A percentile compares a stretch with the other conserved stretches of the same genome.
These are phyloP conservation scores for Pyrenochaeta sp. DNA, from an alignment of 2,329 filamentous ascomycete species.

Conservation along the genomic window DNA sequence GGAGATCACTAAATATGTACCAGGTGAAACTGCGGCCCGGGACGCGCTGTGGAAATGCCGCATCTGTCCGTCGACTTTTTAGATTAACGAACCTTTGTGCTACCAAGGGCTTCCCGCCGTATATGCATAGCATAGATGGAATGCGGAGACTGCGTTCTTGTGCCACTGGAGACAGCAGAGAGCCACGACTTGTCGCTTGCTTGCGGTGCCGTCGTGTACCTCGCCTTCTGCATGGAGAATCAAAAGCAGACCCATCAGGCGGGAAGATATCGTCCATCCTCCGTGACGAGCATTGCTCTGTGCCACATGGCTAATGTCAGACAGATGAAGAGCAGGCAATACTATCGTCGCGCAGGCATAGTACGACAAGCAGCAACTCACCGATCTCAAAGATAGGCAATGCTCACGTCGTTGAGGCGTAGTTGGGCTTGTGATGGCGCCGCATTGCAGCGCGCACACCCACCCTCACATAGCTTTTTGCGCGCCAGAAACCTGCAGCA, in stretches of 20 bases:
- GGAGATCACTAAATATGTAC: constrained; percentile 26
- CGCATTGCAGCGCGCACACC: constrained; percentile 24
- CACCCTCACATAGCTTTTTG: constrained; percentile 21
- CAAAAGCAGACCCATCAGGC: constrained; percentile 28
- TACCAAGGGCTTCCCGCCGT: constrained; percentile 24
- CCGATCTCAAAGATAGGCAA: constrained; percentile 19
- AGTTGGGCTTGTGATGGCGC: constrained; percentile 12
- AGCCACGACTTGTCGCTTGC: constrained; percentile 15
- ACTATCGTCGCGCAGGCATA: background rate
- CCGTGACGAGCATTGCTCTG: constrained; percentile 20
- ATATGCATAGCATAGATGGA: constrained; percentile 33
- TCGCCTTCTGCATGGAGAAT: constrained; percentile 28
- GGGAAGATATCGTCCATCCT: constrained; percentile 24
- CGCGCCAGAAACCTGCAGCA: constrained; percentile 29
- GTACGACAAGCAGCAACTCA: constrained; percentile 16
- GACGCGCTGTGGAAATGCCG: constrained; percentile 40
- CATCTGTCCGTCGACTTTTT: constrained; percentile 29
- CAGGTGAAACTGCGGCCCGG: constrained; percentile 44
- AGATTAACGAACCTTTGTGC: constrained; percentile 46
- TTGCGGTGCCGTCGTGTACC: constrained; percentile 27
- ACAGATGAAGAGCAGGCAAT: background rate
- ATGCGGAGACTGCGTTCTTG: constrained; percentile 24
- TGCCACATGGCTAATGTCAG: constrained; percentile 18
- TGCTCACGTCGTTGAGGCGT: constrained; percentile 12
- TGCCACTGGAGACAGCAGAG: constrained; percentile 21